Evolutionary conservation across 202 grass and related monocot species (phyloP), one percentile per base, ranked within the genome.

Genomic region (Miscanthus sacchariflorus): DNA sequence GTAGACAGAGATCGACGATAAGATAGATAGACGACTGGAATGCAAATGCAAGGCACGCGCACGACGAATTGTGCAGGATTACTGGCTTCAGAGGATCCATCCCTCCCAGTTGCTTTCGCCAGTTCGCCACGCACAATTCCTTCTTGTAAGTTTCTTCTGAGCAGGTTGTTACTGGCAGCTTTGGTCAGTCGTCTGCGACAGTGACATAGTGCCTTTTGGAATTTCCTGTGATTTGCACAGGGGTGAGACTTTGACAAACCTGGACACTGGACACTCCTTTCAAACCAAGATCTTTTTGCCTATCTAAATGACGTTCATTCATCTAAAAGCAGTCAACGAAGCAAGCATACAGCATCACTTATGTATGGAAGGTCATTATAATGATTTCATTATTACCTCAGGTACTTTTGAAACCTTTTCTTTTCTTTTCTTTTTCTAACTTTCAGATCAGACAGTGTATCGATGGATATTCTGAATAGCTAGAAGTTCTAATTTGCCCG

Each of bases 191-290:
- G 59, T 44, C 73, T 74, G 56, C 58, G 75, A 91, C 36, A 39
- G 33, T 36, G 84, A 87, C 68, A 58, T 36, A 9, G 36, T 54
- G 63, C 43, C 73, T 74, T 28, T 50, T 39, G 33, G 70, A 12
- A 65, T 76, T 81, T 74, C 52, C 24, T 23, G 81, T 42, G 27
- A 74, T 69, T 83, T 84, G 68, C 45, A 58, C 72, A 63, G 10
- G 40, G 33, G 66, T 76, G 81, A 64, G 77, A 79, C 58, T 80
- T 87, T 85, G 85, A 81, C 81, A 81, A 88, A 77, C 52, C 63
- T 84, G 40, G 35, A 25, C 76, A 74, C 10, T 44, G 25, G 73
- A 35, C 43, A 33, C 54, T 15, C 48, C 36, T 87, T 88, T 78
- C 74, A 79, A 82, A 72, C 46, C 44, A 83, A 74, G 52, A 27